These are phyloP conservation scores for Coemansia sp. DNA, from an alignment of 192 early-diverging fungal genomes.

Conservation along the genomic window DNA sequence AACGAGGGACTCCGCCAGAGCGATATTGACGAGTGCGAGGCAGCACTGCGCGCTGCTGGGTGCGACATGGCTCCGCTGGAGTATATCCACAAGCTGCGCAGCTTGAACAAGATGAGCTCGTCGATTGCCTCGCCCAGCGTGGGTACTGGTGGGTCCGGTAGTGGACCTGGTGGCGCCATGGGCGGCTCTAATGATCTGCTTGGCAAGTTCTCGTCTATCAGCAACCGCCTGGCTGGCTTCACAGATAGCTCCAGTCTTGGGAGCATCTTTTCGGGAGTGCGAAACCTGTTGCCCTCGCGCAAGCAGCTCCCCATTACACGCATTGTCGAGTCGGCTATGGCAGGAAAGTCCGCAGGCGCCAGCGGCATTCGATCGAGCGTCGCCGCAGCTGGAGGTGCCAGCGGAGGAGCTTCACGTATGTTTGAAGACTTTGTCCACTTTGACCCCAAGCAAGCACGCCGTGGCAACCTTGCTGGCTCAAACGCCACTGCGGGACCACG, in stretches of 20 bases:
- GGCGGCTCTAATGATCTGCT: slow-evolving; percentile 44
- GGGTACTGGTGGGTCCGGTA: slow-evolving; percentile 5
- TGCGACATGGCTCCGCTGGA: slow-evolving; percentile 74
- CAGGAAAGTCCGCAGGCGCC: slow-evolving; percentile 46
- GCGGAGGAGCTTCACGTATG: slow-evolving; percentile 21
- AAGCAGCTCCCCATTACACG: slow-evolving; percentile 88
- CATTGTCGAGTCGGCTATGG: slow-evolving; percentile 87
- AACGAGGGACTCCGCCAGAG: slow-evolving; percentile 72
- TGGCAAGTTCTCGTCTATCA: slow-evolving; percentile 70
- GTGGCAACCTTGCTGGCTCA: slow-evolving; percentile 58
- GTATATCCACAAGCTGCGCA: slow-evolving; percentile 77
- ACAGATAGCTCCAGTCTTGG: slow-evolving; percentile 73
- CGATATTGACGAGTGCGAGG: slow-evolving; percentile 85
- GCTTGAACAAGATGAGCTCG: slow-evolving; percentile 44
- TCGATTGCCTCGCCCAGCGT: slow-evolving; percentile 29
- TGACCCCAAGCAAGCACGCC: slow-evolving; percentile 79
- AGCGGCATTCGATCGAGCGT: slow-evolving; percentile 27
- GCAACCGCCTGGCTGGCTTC: slow-evolving; percentile 71
- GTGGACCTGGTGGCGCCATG: not conserved
- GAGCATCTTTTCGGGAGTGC: slow-evolving; percentile 83
- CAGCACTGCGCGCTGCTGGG: slow-evolving; percentile 72
- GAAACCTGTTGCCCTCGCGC: slow-evolving; percentile 89
- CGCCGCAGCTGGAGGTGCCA: slow-evolving; percentile 10
- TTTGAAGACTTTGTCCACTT: slow-evolving; percentile 87
- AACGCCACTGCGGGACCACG: slow-evolving; percentile 29